phyloP scores from a whole-genome alignment of 2,329 filamentous ascomycete genomes.

The Sporothrix humicola region DNA sequence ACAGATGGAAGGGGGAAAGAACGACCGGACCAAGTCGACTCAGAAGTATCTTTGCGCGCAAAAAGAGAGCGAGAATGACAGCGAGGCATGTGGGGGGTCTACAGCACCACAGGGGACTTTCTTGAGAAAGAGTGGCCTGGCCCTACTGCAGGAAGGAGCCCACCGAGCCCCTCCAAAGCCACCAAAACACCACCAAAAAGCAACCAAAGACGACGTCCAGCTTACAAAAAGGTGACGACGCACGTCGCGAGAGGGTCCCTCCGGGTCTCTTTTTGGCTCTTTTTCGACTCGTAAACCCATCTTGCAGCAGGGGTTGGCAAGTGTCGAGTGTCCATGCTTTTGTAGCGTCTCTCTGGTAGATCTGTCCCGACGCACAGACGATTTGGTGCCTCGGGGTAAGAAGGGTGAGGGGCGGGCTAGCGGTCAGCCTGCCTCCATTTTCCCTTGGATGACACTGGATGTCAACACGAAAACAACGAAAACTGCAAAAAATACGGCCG shows the following conservation, averaged over 20 bases:
- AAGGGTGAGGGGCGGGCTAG: constrained; percentile 10
- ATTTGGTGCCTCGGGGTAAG: constrained; percentile 28
- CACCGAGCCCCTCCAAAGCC: background rate
- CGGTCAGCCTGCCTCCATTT: background rate
- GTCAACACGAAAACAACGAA: constrained; percentile 1
- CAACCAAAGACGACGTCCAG: constrained; percentile 1
- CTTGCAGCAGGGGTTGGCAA: constrained; percentile 6
- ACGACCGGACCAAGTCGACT: background rate
- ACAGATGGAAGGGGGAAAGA: background rate
- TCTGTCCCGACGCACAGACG: constrained; percentile 32
- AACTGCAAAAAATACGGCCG: constrained; percentile 13
- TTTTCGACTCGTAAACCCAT: background rate
- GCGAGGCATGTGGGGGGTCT: constrained; percentile 31
- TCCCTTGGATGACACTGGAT: background rate
- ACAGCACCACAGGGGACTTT: background rate
- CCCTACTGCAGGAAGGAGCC: constrained; percentile 10
- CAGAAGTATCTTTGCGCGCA: constrained; percentile 17
- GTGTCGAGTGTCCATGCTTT: constrained; percentile 14
- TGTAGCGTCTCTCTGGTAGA: constrained; percentile 25
- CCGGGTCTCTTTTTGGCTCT: background rate
- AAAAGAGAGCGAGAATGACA: constrained; percentile 36
- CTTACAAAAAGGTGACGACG: background rate
- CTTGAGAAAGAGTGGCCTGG: background rate
- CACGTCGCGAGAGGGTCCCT: background rate
- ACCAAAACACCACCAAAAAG: background rate